Conservation (phyloP, 2,329 filamentous ascomycete genomes). For the Venturia carpophila region DNA sequence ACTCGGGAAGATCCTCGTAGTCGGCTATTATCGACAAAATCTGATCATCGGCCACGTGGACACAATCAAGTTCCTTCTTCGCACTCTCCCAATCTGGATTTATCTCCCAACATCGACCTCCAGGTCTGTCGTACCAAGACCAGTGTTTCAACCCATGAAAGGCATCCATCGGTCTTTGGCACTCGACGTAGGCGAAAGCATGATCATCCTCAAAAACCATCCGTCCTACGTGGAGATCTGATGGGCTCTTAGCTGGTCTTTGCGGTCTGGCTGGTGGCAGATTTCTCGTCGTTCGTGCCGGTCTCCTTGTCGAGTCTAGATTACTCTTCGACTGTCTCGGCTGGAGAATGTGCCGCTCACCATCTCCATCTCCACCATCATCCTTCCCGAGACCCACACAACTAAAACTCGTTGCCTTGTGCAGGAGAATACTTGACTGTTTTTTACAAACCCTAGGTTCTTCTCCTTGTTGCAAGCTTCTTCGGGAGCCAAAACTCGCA, state of each 20-base stretch:
- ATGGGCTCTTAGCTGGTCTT: not conserved
- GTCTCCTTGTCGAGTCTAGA: not conserved
- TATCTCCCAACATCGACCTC: not conserved
- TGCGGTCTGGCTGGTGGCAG: not conserved
- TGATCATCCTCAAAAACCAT: not conserved
- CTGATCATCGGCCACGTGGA: not conserved
- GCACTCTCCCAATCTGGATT: not conserved
- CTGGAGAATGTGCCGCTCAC: not conserved
- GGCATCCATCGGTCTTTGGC: not conserved
- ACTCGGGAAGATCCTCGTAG: not conserved
- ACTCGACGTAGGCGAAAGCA: not conserved
- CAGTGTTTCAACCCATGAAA: not conserved
- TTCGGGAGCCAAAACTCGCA: not conserved
- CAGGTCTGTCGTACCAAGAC: slow-evolving; percentile 1
- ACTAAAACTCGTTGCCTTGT: not conserved
- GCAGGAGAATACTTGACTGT: not conserved
- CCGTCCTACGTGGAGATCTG: not conserved
- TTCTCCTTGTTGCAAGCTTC: not conserved
- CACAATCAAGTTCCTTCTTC: not conserved
- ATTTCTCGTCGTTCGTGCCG: not conserved
- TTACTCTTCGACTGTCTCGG: not conserved
- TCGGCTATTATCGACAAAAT: not conserved
- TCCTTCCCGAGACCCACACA: not conserved
- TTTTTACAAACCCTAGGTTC: not conserved
- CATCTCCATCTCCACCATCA: not conserved